phyloP scores from a whole-genome alignment of 163 green algal species.

The Volvox carteri region DNA sequence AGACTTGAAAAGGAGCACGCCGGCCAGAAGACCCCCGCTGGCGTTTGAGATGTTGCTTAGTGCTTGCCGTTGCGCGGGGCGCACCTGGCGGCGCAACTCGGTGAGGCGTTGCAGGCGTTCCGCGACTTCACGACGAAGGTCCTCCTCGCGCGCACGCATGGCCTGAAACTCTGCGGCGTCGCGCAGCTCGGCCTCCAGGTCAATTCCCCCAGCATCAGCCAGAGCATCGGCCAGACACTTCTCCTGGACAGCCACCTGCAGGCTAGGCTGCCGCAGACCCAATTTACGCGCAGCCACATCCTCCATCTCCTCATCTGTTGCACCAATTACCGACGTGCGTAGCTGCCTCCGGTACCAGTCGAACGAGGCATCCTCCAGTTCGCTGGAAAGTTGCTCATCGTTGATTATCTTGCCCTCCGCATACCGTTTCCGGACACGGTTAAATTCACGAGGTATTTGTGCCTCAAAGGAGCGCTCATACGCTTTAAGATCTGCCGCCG shows the following conservation, averaged over 20 bases:
- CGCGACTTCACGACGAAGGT: background rate
- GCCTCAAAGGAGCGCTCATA: background rate
- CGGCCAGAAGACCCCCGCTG: slow-evolving; percentile 34
- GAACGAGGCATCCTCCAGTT: slow-evolving; percentile 69
- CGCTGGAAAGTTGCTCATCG: slow-evolving; percentile 65
- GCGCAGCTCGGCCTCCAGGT: slow-evolving; percentile 5
- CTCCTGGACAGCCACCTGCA: slow-evolving; percentile 17
- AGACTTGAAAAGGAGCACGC: slow-evolving; percentile 37
- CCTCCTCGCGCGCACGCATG: background rate
- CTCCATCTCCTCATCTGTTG: slow-evolving; percentile 49
- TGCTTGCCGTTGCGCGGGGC: background rate
- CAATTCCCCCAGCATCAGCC: background rate
- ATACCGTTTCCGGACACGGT: slow-evolving; percentile 56
- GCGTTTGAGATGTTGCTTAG: slow-evolving; percentile 12
- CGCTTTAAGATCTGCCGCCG: background rate
- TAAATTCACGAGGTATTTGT: slow-evolving; percentile 52
- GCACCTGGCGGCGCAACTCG: slow-evolving; percentile 37
- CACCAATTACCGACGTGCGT: slow-evolving; percentile 44
- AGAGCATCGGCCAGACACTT: background rate
- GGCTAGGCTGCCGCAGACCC: background rate
- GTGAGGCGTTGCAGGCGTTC: background rate
- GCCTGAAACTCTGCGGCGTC: background rate
- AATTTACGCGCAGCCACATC: slow-evolving; percentile 39
- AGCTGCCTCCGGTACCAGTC: slow-evolving; percentile 64
- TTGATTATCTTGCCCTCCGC: slow-evolving; percentile 63